A percentile compares a stretch with the other conserved stretches of the same genome.
Evolutionary conservation across 257 asterid genomes (phyloP).

Genomic region (Plectranthus barbatus): DNA sequence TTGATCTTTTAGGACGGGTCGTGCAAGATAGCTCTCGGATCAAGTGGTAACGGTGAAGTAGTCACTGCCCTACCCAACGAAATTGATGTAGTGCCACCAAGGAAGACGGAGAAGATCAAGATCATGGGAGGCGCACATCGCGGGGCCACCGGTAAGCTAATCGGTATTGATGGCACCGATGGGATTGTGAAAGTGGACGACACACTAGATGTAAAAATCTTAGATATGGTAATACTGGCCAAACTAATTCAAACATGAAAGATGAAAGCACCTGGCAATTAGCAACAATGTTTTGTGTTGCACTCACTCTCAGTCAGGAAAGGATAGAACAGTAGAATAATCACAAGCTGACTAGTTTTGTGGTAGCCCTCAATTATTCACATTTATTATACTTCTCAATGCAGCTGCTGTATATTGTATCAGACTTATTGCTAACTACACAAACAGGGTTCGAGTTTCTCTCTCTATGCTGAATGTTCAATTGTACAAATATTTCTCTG

Average conservation of each 20-base stretch:
- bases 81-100: slow-evolving; percentile 56
- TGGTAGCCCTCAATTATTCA: not conserved
- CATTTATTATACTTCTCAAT: too few species aligned
- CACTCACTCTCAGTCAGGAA: too few species aligned
- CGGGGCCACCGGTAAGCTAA: slow-evolving; percentile 77
- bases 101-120: slow-evolving; percentile 71
- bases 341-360: not conserved
- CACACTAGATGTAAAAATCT: slow-evolving; percentile 68
- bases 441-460: not conserved
- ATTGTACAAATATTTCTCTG: slow-evolving; percentile 1
- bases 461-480: not conserved
- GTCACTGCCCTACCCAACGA: slow-evolving; percentile 54
- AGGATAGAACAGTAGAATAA: not conserved
- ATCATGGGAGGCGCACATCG: slow-evolving; percentile 85
- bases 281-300: not conserved
- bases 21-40: slow-evolving; percentile 68
- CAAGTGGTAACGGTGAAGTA: slow-evolving; percentile 60
- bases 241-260: slow-evolving; percentile 42
- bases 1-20: slow-evolving; percentile 66
- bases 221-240: slow-evolving; percentile 69
- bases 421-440: not conserved
- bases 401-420: slow-evolving; percentile 10
- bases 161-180: slow-evolving; percentile 83
- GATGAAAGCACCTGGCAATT: not conserved
- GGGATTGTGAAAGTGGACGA: slow-evolving; percentile 86